These are phyloP conservation scores for Lasiosphaeria miniovina DNA, from an alignment of 495 filamentous ascomycete species.

Conservation along the genomic window DNA sequence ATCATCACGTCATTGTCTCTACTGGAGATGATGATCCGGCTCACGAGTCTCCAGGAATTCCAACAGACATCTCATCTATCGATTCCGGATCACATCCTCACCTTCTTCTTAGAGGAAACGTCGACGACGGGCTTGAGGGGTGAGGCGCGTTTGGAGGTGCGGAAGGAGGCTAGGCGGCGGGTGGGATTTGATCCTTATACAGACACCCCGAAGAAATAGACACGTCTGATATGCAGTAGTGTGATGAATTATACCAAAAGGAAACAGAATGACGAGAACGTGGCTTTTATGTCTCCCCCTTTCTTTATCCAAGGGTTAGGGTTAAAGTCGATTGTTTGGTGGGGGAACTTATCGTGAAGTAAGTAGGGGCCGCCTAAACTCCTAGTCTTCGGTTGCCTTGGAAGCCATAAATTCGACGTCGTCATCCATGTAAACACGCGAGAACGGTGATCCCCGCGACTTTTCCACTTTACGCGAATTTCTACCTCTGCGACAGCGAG, in stretches of 20 bases:
- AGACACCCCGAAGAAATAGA: slow-evolving; percentile 26
- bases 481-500: background rate
- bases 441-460: background rate
- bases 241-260: background rate
- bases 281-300: background rate
- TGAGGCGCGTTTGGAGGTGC: slow-evolving; percentile 65
- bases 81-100: slow-evolving; percentile 91
- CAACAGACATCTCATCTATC: slow-evolving; percentile 89
- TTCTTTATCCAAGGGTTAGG: slow-evolving; percentile 6
- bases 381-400: slow-evolving; percentile 19
- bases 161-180: slow-evolving; percentile 66
- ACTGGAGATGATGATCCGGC: slow-evolving; percentile 88
- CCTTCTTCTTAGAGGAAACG: slow-evolving; percentile 86
- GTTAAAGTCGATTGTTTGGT: background rate
- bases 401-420: slow-evolving; percentile 1
- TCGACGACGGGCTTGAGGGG: slow-evolving; percentile 69
- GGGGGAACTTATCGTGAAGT: too few species aligned
- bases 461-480: background rate
- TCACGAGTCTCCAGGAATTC: slow-evolving; percentile 93
- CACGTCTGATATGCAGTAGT: background rate
- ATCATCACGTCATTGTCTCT: slow-evolving; percentile 86
- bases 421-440: slow-evolving; percentile 13
- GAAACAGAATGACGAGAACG: background rate
- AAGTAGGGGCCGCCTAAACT: background rate
- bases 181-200: slow-evolving; percentile 73